phyloP scores from a whole-genome alignment of 1,139 yeast species.

The Sugiyamaella neomexicana region DNA sequence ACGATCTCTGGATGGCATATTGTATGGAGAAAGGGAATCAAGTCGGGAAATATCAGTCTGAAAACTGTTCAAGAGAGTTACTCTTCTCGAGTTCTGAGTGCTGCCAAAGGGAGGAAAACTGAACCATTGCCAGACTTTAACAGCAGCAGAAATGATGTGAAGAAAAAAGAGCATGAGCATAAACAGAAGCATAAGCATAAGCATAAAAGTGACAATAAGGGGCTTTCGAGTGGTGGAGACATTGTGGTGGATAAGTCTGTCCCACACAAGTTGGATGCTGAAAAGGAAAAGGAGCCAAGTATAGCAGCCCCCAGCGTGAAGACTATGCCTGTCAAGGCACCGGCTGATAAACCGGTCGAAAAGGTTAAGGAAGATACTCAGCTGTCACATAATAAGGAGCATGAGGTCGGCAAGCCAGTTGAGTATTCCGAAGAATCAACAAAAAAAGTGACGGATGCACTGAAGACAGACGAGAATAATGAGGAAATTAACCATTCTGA shows the following conservation, averaged over 20 bases:
- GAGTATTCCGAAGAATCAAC: not conserved
- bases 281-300: too few species aligned
- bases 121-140: constrained; percentile 1
- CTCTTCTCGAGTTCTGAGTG: not conserved
- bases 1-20: constrained; percentile 63
- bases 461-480: not conserved
- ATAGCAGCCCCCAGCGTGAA: too few species aligned
- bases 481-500: not conserved
- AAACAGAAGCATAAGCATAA: not conserved
- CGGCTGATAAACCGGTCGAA: too few species aligned
- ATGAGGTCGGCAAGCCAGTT: too few species aligned
- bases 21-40: constrained; percentile 37
- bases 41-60: constrained; percentile 3
- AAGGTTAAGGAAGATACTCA: too few species aligned
- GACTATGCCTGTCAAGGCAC: too few species aligned
- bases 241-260: too few species aligned
- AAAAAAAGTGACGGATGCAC: not conserved
- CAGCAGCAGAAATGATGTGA: constrained; percentile 1
- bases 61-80: not conserved
- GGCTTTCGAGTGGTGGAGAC: not conserved
- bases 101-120: not conserved
- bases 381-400: too few species aligned
- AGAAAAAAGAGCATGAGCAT: not conserved
- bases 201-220: not conserved
- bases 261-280: too few species aligned